A percentile compares a stretch with the other conserved stretches of the same genome.
Conservation (phyloP, 2,329 filamentous ascomycete genomes). For the Magnaporthiopsis rhizophila region DNA sequence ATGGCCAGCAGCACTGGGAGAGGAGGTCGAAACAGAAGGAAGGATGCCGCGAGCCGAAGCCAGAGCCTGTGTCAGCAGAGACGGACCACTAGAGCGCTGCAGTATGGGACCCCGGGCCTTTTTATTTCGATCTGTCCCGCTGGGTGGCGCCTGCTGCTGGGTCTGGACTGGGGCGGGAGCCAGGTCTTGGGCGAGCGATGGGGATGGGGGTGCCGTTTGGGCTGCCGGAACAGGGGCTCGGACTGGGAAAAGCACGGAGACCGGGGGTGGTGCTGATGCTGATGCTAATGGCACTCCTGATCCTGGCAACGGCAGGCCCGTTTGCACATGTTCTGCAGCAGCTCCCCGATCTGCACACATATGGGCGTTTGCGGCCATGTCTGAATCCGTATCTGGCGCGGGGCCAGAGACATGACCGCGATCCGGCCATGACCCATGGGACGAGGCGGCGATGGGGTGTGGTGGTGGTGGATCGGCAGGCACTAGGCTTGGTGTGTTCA, state of each 20-base stretch:
- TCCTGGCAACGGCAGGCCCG: not conserved
- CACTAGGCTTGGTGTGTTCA: conserved; percentile 12
- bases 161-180: not conserved
- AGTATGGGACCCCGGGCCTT: conserved; percentile 35
- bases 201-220: conserved; percentile 4
- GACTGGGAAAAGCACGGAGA: not conserved
- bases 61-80: conserved; percentile 49
- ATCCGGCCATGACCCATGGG: conserved; percentile 2
- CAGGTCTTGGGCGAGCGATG: not conserved
- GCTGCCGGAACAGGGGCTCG: conserved; percentile 29
- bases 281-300: not conserved
- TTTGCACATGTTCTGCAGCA: not conserved
- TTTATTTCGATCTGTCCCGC: conserved; percentile 32
- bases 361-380: not conserved
- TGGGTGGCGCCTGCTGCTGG: conserved; percentile 3
- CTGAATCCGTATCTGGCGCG: conserved; percentile 2
- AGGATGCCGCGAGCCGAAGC: conserved; percentile 49
- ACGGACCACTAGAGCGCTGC: conserved; percentile 41
- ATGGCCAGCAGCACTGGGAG: conserved; percentile 5
- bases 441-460: not conserved
- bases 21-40: conserved; percentile 7
- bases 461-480: conserved; percentile 2
- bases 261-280: conserved; percentile 4
- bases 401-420: conserved; percentile 4
- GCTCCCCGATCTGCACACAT: not conserved